Evolutionary conservation across 2,329 filamentous ascomycete genomes (phyloP).

Genomic region (Colletotrichum somersetense): DNA sequence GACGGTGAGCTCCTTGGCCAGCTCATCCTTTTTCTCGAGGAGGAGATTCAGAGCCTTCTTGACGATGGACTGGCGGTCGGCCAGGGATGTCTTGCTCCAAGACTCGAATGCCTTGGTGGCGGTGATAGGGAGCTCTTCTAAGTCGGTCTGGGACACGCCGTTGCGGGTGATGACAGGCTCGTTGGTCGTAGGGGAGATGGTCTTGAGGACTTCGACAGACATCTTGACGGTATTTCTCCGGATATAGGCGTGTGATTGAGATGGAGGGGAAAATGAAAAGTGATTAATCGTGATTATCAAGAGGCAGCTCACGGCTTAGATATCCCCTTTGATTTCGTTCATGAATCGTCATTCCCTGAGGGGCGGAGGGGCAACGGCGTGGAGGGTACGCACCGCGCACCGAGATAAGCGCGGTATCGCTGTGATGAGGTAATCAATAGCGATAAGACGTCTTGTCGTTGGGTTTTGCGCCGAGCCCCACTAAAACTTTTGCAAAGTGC

Average conservation of each 20-base stretch:
- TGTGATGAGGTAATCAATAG: conserved; percentile 38
- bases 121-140: conserved; percentile 77
- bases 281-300: background rate
- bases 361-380: conserved; percentile 35
- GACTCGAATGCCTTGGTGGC: conserved; percentile 81
- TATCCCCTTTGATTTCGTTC: conserved; percentile 22
- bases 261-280: conserved; percentile 8
- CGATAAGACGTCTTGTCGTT: conserved; percentile 8
- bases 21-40: conserved; percentile 77
- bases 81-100: conserved; percentile 80
- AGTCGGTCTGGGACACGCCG: conserved; percentile 77
- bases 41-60: conserved; percentile 82
- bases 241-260: background rate
- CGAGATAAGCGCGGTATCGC: conserved; percentile 17
- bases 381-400: conserved; percentile 21
- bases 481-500: conserved; percentile 36
- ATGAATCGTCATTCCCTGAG: conserved; percentile 42
- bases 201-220: conserved; percentile 76
- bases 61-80: conserved; percentile 83
- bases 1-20: conserved; percentile 87
- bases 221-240: conserved; percentile 54
- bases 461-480: conserved; percentile 12
- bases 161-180: conserved; percentile 84
- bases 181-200: conserved; percentile 92
- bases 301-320: conserved; percentile 32